Percentiles rank a stretch among this genome's conserved stretches.
These are phyloP conservation scores for Umbelopsis sp. DNA, from an alignment of 192 early-diverging fungal species.

Conservation along the genomic window DNA sequence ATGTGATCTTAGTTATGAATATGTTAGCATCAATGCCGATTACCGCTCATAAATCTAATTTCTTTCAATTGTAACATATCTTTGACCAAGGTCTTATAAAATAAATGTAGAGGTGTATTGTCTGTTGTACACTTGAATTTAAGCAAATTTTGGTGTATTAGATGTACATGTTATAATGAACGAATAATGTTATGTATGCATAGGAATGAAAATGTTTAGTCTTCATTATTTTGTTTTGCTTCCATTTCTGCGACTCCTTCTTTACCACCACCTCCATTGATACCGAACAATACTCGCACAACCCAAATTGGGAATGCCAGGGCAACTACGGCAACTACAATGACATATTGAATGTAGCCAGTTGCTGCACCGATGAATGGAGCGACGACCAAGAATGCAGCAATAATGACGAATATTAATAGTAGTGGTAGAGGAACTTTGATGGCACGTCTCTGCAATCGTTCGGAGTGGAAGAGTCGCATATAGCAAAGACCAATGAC, in stretches of 20 bases:
- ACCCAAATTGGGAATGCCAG: slow-evolving; percentile 5
- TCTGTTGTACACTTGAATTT: too few relatives aligned
- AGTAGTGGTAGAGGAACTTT: slow-evolving; percentile 38
- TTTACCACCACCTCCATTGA: slow-evolving; percentile 7
- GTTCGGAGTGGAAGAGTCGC: slow-evolving; percentile 21
- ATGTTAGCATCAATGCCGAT: slow-evolving; percentile 93
- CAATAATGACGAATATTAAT: slow-evolving; percentile 27
- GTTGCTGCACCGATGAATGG: slow-evolving; percentile 1
- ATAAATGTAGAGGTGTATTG: background rate
- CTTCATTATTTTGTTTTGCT: background rate
- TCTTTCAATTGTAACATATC: background rate
- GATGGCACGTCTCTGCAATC: slow-evolving; percentile 28
- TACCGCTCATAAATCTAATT: slow-evolving; percentile 63
- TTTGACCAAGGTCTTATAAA: too few relatives aligned
- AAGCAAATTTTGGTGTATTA: too few relatives aligned
- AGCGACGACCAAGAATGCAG: slow-evolving; percentile 37
- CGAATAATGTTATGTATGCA: background rate
- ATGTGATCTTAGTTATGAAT: slow-evolving; percentile 93
- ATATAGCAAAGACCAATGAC: slow-evolving; percentile 34
- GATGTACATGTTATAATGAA: too few relatives aligned
- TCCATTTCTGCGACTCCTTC: background rate
- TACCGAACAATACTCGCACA: background rate
- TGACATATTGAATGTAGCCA: background rate
- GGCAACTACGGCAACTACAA: background rate
- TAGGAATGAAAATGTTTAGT: background rate